Evolutionary conservation across 2,329 filamentous ascomycete genomes (phyloP).

Genomic region (Penicillium sp.): DNA sequence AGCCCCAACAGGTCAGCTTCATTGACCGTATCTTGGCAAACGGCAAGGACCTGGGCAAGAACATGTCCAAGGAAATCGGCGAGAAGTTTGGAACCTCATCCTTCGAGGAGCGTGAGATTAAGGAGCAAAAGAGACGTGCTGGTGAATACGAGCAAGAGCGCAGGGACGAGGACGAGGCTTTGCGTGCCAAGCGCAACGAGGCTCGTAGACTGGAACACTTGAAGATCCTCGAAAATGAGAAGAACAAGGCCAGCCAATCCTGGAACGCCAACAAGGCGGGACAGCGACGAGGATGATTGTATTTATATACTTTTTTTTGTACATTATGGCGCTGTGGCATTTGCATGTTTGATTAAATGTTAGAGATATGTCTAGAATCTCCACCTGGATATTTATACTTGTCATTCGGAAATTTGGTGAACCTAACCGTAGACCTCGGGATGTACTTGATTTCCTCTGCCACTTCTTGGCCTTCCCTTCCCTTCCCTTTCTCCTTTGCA

Average conservation of each 20-base stretch:
- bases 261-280: conserved; percentile 13
- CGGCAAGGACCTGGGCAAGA: conserved; percentile 18
- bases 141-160: conserved; percentile 33
- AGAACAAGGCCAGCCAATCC: conserved; percentile 23
- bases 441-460: too few species aligned
- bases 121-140: conserved; percentile 34
- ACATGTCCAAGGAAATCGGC: conserved; percentile 12
- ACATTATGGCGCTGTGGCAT: conserved; percentile 27
- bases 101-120: conserved; percentile 24
- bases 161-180: conserved; percentile 28
- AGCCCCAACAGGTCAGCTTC: conserved; percentile 19
- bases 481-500: too few species aligned
- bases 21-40: conserved; percentile 33
- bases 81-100: background rate
- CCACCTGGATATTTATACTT: conserved; percentile 1
- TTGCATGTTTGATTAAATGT: conserved; percentile 18
- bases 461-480: too few species aligned
- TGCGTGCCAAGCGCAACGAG: conserved; percentile 39
- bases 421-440: too few species aligned
- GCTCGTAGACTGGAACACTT: conserved; percentile 31
- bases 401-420: too few species aligned
- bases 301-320: conserved; percentile 19
- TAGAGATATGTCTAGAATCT: conserved; percentile 12
- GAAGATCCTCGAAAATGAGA: conserved; percentile 24
- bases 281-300: conserved; percentile 12